Percentiles rank a stretch among this genome's conserved stretches.
Conservation (phyloP, 78 protist genomes). For the Speleostelium caveatum region DNA sequence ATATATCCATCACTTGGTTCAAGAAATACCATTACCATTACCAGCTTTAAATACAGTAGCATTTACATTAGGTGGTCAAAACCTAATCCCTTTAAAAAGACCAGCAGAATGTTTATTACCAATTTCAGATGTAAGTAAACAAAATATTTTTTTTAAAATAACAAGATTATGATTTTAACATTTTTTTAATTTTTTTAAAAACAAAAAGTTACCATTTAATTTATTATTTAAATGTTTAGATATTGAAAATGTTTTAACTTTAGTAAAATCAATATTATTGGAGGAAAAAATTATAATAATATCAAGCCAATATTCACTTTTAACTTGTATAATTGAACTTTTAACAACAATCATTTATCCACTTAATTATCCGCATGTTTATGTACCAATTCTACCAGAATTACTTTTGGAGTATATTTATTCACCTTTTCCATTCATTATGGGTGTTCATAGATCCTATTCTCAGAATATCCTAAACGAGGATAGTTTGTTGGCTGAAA, state of each 20-base stretch:
- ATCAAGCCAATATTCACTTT: constrained; percentile 35
- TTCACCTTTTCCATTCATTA: constrained; percentile 80
- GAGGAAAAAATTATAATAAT: constrained; percentile 68
- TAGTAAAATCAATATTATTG: constrained; percentile 40
- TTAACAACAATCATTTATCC: constrained; percentile 32
- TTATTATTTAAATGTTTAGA: constrained; percentile 57
- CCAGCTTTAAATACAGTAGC: constrained; percentile 29
- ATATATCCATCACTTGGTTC: constrained; percentile 41
- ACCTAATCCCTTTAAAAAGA: not conserved
- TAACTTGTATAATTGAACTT: constrained; percentile 56
- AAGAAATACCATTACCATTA: constrained; percentile 58
- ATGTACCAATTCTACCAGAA: constrained; percentile 82
- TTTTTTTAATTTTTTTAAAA: not conserved
- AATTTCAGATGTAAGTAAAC: constrained; percentile 19
- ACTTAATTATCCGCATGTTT: constrained; percentile 67
- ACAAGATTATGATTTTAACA: not conserved
- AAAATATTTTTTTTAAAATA: no score
- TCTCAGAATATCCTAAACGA: constrained; percentile 26
- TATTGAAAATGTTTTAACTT: constrained; percentile 39
- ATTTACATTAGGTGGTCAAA: constrained; percentile 30
- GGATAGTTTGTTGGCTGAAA: constrained; percentile 39
- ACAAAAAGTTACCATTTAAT: constrained; percentile 38
- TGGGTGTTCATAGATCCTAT: constrained; percentile 69
- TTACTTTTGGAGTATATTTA: constrained; percentile 47
- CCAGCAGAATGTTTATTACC: constrained; percentile 68